Evolutionary conservation across 139 green algal genomes (phyloP).

Genomic region (Closterium sp.): DNA sequence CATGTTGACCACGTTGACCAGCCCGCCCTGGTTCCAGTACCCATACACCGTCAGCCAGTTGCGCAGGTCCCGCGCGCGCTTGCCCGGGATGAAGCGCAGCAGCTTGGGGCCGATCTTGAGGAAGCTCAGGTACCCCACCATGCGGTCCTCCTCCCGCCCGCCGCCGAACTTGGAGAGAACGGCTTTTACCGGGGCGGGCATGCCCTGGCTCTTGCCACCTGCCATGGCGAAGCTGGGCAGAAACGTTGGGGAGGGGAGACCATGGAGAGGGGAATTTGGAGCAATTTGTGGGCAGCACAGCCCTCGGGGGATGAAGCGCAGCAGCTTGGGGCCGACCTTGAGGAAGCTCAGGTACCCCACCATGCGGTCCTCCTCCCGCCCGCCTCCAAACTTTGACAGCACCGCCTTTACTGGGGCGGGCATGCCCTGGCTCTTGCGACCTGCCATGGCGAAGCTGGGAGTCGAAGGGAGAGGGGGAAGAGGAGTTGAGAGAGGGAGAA

Average conservation of each 20-base stretch:
- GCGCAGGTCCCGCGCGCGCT: constrained; percentile 84
- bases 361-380: constrained; percentile 94
- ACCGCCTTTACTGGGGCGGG: constrained; percentile 90
- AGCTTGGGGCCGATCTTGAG: constrained; percentile 95
- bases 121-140: constrained; percentile 75
- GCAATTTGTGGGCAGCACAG: constrained; percentile 83
- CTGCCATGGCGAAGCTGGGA: constrained; percentile 72
- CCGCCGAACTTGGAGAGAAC: constrained; percentile 69
- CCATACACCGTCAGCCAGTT: constrained; percentile 90
- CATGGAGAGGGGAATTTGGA: no score
- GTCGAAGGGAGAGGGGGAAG: background rate
- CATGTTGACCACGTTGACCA: constrained; percentile 82
- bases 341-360: constrained; percentile 73
- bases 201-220: constrained; percentile 73
- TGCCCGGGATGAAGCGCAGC: constrained; percentile 88
- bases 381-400: constrained; percentile 67
- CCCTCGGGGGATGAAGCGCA: constrained; percentile 92
- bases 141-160: constrained; percentile 90
- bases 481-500: constrained; percentile 65
- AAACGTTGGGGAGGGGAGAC: constrained; percentile 78
- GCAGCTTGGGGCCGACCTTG: constrained; percentile 94
- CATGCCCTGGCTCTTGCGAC: constrained; percentile 76
- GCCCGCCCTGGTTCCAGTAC: constrained; percentile 70
- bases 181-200: constrained; percentile 91
- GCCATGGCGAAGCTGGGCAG: constrained; percentile 73